Percentiles rank a stretch among this genome's conserved stretches.
phyloP scores from a whole-genome alignment of 2,329 filamentous ascomycete genomes.

The Emergomyces pasteurianus region DNA sequence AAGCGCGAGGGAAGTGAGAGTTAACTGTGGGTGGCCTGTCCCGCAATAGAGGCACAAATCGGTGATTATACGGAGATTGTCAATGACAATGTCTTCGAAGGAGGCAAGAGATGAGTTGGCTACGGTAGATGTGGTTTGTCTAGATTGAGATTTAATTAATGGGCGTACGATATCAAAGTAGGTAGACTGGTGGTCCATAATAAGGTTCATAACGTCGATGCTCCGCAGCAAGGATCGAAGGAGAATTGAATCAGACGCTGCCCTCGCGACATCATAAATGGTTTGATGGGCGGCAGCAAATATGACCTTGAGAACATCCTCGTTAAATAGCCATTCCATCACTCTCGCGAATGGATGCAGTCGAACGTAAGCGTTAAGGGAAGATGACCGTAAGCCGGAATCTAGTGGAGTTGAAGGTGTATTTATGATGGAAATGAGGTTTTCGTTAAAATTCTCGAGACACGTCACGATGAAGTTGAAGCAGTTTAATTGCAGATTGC shows the following conservation, averaged over 20 bases:
- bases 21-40: slow-evolving; percentile 68
- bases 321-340: slow-evolving; percentile 98
- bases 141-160: slow-evolving; percentile 55
- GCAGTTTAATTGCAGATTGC: slow-evolving; percentile 65
- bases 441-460: slow-evolving; percentile 82
- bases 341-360: slow-evolving; percentile 87
- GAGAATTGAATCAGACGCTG: slow-evolving; percentile 65
- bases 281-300: slow-evolving; percentile 72
- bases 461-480: slow-evolving; percentile 72
- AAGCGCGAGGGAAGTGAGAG: slow-evolving; percentile 66
- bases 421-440: slow-evolving; percentile 75
- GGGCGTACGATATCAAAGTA: slow-evolving; percentile 83
- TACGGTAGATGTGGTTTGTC: slow-evolving; percentile 48
- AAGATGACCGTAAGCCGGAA: slow-evolving; percentile 54
- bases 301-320: slow-evolving; percentile 67
- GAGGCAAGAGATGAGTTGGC: slow-evolving; percentile 68
- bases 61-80: slow-evolving; percentile 64
- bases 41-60: slow-evolving; percentile 80
- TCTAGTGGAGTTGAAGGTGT: slow-evolving; percentile 66
- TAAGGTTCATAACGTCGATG: slow-evolving; percentile 72
- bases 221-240: slow-evolving; percentile 66
- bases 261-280: slow-evolving; percentile 56
- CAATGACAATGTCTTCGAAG: slow-evolving; percentile 83
- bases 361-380: slow-evolving; percentile 66
- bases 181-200: slow-evolving; percentile 79